Percentiles rank a stretch among this genome's conserved stretches.
phyloP scores from a whole-genome alignment of 78 protist genomes.

The Cavenderia fasciculata region DNA sequence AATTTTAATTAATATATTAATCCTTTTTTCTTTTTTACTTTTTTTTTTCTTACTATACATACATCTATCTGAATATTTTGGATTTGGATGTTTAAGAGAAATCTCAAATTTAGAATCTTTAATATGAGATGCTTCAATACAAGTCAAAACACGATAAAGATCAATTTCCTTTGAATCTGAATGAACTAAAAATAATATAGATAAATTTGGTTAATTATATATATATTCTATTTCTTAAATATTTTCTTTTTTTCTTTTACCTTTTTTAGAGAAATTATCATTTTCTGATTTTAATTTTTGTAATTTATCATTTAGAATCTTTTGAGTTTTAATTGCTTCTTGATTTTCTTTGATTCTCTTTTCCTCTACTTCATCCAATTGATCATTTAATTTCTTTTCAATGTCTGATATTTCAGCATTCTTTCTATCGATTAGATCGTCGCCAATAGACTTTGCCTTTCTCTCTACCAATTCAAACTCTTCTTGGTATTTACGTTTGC shows the following conservation, averaged over 20 bases:
- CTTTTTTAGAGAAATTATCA: background rate
- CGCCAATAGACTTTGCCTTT: background rate
- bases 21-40: background rate
- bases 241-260: background rate
- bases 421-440: background rate
- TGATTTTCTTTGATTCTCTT: background rate
- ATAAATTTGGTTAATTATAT: background rate
- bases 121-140: background rate
- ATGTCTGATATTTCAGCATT: background rate
- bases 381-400: slow-evolving; percentile 13
- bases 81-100: background rate
- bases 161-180: background rate
- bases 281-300: slow-evolving; percentile 3
- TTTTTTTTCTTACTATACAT: background rate
- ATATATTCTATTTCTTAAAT: background rate
- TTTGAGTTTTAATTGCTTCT: background rate
- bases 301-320: background rate
- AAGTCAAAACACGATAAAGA: background rate
- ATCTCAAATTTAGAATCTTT: background rate
- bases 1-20: background rate
- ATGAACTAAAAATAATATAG: background rate
- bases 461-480: background rate
- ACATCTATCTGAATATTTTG: background rate
- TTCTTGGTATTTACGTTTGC: background rate
- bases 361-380: background rate